A percentile compares a stretch with the other conserved stretches of the same genome.
Conservation (phyloP, 176 grass and related monocot genomes). For the Neostapfia colusana region DNA sequence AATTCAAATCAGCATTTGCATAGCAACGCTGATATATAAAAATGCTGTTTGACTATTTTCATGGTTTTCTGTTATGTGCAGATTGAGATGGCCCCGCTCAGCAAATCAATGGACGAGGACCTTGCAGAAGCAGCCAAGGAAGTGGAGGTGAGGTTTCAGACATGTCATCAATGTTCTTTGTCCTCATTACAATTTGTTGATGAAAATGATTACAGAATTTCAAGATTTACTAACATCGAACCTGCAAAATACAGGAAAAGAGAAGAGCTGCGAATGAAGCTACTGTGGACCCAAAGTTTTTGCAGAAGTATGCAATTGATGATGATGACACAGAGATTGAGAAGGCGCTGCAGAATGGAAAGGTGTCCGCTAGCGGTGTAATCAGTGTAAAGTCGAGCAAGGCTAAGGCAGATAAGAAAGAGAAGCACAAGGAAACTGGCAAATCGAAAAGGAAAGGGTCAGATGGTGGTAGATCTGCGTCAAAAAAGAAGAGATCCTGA, state of each 20-base stretch:
- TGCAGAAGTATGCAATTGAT: slow-evolving; percentile 70
- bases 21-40: background rate
- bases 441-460: slow-evolving; percentile 75
- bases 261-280: slow-evolving; percentile 57
- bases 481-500: slow-evolving; percentile 67
- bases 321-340: slow-evolving; percentile 54
- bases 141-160: slow-evolving; percentile 65
- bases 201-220: background rate
- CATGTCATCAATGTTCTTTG: background rate
- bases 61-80: slow-evolving; percentile 34
- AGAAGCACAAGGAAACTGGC: slow-evolving; percentile 40
- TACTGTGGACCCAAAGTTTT: slow-evolving; percentile 48
- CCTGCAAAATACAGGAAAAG: slow-evolving; percentile 53
- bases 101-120: slow-evolving; percentile 87
- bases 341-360: slow-evolving; percentile 64
- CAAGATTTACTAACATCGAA: background rate
- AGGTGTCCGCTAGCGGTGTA: slow-evolving; percentile 68
- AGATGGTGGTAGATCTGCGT: slow-evolving; percentile 56
- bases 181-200: slow-evolving; percentile 1
- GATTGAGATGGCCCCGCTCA: slow-evolving; percentile 69
- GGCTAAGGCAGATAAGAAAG: slow-evolving; percentile 45
- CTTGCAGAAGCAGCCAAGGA: slow-evolving; percentile 82
- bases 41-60: background rate
- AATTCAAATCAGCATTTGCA: background rate
- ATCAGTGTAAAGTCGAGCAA: slow-evolving; percentile 82